Conservation (phyloP, 441 rosid genomes). For the Rhodomyrtus psidioides region DNA sequence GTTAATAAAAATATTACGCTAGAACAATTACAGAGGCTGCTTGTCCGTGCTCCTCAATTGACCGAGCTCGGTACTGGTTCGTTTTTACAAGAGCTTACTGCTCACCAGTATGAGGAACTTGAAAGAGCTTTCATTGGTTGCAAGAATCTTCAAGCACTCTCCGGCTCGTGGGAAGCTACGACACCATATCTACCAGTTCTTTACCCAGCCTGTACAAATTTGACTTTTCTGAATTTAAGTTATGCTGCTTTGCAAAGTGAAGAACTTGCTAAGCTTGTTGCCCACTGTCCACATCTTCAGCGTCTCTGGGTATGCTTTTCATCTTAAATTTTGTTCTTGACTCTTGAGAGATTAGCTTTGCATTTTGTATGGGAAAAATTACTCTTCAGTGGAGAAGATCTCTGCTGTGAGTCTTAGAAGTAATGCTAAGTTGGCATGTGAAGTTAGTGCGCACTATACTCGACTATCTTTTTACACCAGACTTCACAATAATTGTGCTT, state of each 20-base stretch:
- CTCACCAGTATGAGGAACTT: conserved; percentile 24
- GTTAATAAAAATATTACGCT: conserved; percentile 38
- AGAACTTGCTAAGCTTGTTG: conserved; percentile 43
- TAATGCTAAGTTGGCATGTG: not conserved
- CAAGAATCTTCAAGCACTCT: conserved; percentile 39
- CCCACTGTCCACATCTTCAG: conserved; percentile 45
- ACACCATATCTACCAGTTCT: conserved; percentile 36
- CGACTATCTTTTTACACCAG: not conserved
- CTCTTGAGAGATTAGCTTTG: not conserved
- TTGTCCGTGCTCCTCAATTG: conserved; percentile 36
- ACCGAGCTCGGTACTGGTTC: conserved; percentile 63
- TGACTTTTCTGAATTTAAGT: conserved; percentile 64
- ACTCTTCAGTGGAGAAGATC: not conserved
- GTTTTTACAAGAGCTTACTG: conserved; percentile 36
- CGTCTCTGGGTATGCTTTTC: conserved; percentile 49
- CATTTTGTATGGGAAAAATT: not conserved
- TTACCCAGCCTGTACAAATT: conserved; percentile 28
- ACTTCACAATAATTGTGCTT: not conserved
- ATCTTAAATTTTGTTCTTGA: not conserved
- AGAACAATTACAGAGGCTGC: conserved; percentile 48
- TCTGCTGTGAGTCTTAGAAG: not conserved
- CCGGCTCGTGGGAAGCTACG: conserved; percentile 56
- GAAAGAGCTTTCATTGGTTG: conserved; percentile 33
- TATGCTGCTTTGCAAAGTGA: conserved; percentile 42
- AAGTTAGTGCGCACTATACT: not conserved